Base-by-base conservation (phyloP, 148 eudicot genomes). In the Arctostaphylos glauca region DNA sequence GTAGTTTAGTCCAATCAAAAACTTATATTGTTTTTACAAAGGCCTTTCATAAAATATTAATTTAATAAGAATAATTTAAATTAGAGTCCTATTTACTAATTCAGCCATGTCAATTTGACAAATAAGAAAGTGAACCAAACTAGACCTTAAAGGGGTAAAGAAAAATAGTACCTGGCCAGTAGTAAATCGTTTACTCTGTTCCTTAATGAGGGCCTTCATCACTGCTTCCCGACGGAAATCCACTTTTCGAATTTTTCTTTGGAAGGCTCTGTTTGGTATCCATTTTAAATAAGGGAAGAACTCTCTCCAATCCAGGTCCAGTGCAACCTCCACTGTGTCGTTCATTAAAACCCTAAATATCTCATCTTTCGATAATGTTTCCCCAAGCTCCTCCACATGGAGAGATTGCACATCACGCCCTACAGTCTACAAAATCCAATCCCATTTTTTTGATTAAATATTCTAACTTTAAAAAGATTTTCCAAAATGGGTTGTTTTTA, bases 271-370 rank as follows among this genome's bases (percentile, higher is more conserved):
- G 75, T 89, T 92, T 4, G 99, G 99, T 81, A 94, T 84, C 99
- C 99, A 96, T 74, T 82, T 86, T 18, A 94, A 85, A 77, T 87
- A 91, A 0, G 99, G 98, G 83, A 94, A 94, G 84, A 96, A 96
- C 84, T 96, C 99, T 88, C 99, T 89, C 99, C 97, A 96, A 77
- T 96, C 99, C 49, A 93, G 95, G 48, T 93, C 94, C 67, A 94
- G 94, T 38, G 95, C 98, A 48, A 97, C 95, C 82, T 88, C 91
- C 95, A 94, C 89, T 83, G 91, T 93, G 68, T 93, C 99, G 21
- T 80, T 49, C 23, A 94, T 93, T 49, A 96, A 85, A 59, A 89
- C 81, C 77, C 84, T 86, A 80, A 91, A 84, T 19, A 94, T 80
- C 38, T 96, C 94, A 48, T 83, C 82, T 78, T 91, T 92, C 18